Conservation (phyloP, 2,329 filamentous ascomycete genomes). For the Trichoderma sp. region DNA sequence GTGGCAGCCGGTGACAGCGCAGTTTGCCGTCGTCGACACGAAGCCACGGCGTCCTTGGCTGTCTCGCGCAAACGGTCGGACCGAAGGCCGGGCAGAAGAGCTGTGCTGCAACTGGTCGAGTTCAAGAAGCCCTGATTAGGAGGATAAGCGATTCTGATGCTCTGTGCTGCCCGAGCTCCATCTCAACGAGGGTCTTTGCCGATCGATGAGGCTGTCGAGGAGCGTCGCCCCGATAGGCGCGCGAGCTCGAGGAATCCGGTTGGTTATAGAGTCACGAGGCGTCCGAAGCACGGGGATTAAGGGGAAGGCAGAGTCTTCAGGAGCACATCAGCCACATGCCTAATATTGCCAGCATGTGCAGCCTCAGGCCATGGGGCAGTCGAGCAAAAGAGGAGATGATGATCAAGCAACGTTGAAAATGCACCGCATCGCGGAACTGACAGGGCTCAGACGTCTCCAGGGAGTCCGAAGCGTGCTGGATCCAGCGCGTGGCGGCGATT, state of each 20-base stretch:
- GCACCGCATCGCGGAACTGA: conserved; percentile 19
- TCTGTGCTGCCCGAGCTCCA: conserved; percentile 21
- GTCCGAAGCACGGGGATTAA: neutral
- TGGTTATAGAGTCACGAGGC: conserved; percentile 3
- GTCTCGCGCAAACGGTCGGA: conserved; percentile 18
- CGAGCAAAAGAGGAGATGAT: neutral
- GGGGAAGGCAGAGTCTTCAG: neutral
- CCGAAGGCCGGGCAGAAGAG: neutral
- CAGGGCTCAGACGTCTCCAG: conserved; percentile 19
- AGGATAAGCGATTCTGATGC: conserved; percentile 7
- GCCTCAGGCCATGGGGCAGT: conserved; percentile 6
- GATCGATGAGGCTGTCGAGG: conserved; percentile 9
- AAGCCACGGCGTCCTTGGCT: conserved; percentile 20
- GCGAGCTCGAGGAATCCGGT: conserved; percentile 4
- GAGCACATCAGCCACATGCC: conserved; percentile 7
- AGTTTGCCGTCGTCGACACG: conserved; percentile 23
- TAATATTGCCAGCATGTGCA: conserved; percentile 6
- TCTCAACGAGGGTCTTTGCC: conserved; percentile 17
- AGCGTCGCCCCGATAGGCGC: conserved; percentile 19
- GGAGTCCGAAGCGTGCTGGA: conserved; percentile 20
- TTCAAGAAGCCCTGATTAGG: neutral
- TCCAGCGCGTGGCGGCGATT: conserved; percentile 22
- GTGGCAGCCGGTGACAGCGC: conserved; percentile 29
- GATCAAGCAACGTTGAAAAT: conserved; percentile 10
- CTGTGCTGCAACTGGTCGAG: neutral